A percentile compares a stretch with the other conserved stretches of the same genome.
phyloP scores from a whole-genome alignment of 2,329 filamentous ascomycete species.

The Leptographium wingfieldii region DNA sequence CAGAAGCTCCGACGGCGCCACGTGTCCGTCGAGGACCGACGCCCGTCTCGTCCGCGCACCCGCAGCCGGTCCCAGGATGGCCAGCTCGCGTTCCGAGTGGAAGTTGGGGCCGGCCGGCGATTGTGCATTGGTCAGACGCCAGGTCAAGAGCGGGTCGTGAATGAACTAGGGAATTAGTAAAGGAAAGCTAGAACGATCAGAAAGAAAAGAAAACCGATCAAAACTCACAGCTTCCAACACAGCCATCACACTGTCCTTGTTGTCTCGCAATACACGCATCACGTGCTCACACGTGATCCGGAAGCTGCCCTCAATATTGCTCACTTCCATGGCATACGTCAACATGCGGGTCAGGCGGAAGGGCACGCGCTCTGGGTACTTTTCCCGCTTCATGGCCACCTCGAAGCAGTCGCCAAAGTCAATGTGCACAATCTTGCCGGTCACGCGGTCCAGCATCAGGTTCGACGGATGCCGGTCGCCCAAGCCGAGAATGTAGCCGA shows the following conservation, averaged over 20 bases:
- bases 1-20: conserved; percentile 42
- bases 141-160: conserved; percentile 96
- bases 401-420: conserved; percentile 99
- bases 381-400: conserved; percentile 98
- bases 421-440: conserved; percentile 95
- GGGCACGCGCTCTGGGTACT: conserved; percentile 92
- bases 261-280: conserved; percentile 90
- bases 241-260: conserved; percentile 97
- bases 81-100: conserved; percentile 44
- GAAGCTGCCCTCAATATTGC: conserved; percentile 98
- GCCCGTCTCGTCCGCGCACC: conserved; percentile 45
- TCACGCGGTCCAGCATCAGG: conserved; percentile 89
- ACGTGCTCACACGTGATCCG: conserved; percentile 96
- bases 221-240: conserved; percentile 85
- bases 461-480: conserved; percentile 97
- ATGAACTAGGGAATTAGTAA: conserved; percentile 58
- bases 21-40: conserved; percentile 54
- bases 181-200: conserved; percentile 4
- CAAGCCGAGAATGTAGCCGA: conserved; percentile 96
- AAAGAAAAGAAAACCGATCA: not conserved
- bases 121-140: conserved; percentile 63
- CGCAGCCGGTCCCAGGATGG: conserved; percentile 30
- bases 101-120: conserved; percentile 57
- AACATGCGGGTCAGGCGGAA: conserved; percentile 98
- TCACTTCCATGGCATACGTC: conserved; percentile 99